Conservation (phyloP, 805 yeast species). For the Hanseniaspora hatyaiensis region DNA sequence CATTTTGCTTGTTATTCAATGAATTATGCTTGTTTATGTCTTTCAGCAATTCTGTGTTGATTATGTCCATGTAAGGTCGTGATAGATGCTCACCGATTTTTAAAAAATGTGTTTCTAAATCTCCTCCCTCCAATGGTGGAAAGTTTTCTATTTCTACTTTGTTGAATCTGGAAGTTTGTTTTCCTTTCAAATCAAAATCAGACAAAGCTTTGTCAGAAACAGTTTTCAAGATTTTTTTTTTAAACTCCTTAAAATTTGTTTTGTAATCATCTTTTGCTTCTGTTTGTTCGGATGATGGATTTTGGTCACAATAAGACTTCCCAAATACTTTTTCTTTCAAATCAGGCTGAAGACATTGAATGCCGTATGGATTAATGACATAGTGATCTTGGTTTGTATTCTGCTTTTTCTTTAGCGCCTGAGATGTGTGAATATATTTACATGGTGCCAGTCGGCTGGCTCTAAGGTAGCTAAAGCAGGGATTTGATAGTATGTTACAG, state of each 20-base stretch:
- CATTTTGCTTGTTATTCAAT: slow-evolving; percentile 36
- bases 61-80: slow-evolving; percentile 38
- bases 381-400: no score
- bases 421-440: background rate
- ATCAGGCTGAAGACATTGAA: slow-evolving; percentile 55
- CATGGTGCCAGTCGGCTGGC: no score
- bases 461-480: no score
- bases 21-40: background rate
- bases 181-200: slow-evolving; percentile 60
- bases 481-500: background rate
- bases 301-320: slow-evolving; percentile 4
- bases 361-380: slow-evolving; percentile 63
- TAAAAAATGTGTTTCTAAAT: slow-evolving; percentile 77
- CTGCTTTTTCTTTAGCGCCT: background rate
- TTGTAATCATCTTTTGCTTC: slow-evolving; percentile 20
- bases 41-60: background rate
- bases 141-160: slow-evolving; percentile 46
- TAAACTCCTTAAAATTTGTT: slow-evolving; percentile 29
- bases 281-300: slow-evolving; percentile 17
- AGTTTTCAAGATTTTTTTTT: slow-evolving; percentile 19
- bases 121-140: slow-evolving; percentile 62
- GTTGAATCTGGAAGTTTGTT: slow-evolving; percentile 47
- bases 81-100: slow-evolving; percentile 49
- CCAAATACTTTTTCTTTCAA: slow-evolving; percentile 50
- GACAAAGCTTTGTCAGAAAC: slow-evolving; percentile 51